A percentile compares a stretch with the other conserved stretches of the same genome.
phyloP scores from a whole-genome alignment of 129 eudicot species.

The Helianthus tuberosus region DNA sequence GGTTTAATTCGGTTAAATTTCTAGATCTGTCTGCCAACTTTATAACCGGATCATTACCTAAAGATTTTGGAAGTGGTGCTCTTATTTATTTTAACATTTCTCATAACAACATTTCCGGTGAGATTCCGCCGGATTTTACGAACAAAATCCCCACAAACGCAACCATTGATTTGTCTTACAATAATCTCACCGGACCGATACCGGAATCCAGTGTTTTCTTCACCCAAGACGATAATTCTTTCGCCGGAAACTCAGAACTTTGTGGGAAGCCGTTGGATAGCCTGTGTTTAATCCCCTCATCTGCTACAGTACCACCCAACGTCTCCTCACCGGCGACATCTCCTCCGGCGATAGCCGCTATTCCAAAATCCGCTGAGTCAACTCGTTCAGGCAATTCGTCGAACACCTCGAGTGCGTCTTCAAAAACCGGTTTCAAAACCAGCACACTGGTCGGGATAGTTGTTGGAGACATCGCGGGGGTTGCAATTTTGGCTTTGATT shows the following conservation, averaged over 20 bases:
- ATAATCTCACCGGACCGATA: slow-evolving; percentile 71
- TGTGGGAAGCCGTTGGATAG: slow-evolving; percentile 72
- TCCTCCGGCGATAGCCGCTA: slow-evolving; percentile 95
- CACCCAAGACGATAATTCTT: slow-evolving; percentile 48
- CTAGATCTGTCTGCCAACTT: slow-evolving; percentile 84
- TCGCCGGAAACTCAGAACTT: slow-evolving; percentile 61
- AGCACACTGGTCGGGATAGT: slow-evolving; percentile 63
- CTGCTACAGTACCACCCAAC: slow-evolving; percentile 47
- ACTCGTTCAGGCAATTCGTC: slow-evolving; percentile 38
- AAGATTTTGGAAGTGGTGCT: slow-evolving; percentile 51
- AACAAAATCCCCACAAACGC: slow-evolving; percentile 54
- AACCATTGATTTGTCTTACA: slow-evolving; percentile 73
- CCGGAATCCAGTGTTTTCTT: slow-evolving; percentile 61
- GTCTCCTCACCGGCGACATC: slow-evolving; percentile 55
- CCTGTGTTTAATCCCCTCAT: slow-evolving; percentile 69
- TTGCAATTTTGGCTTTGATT: slow-evolving; percentile 46
- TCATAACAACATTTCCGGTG: slow-evolving; percentile 69
- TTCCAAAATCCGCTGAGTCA: slow-evolving; percentile 58
- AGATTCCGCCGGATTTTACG: slow-evolving; percentile 66
- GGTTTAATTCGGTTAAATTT: slow-evolving; percentile 51
- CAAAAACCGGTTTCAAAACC: slow-evolving; percentile 48
- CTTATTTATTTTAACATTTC: slow-evolving; percentile 64
- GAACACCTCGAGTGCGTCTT: slow-evolving; percentile 28
- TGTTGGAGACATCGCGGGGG: slow-evolving; percentile 67
- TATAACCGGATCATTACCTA: slow-evolving; percentile 68